Percentiles rank a stretch among this genome's conserved stretches.
phyloP scores from a whole-genome alignment of 345 rosid species.

The Camelina hispida region DNA sequence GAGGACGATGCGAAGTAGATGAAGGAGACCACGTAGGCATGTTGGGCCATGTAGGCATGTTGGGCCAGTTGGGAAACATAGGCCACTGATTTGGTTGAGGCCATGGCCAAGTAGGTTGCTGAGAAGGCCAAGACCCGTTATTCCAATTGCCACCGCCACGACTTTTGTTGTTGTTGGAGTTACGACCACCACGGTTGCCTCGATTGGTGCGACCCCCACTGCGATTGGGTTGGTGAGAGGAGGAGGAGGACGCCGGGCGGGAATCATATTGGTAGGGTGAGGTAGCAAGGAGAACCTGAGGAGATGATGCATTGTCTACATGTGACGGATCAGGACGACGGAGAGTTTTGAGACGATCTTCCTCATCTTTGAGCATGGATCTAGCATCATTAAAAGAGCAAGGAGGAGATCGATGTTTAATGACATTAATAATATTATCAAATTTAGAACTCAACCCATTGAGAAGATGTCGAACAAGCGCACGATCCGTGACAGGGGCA shows the following conservation, averaged over 20 bases:
- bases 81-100: neutral
- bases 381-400: neutral
- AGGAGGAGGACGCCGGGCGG: neutral
- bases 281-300: neutral
- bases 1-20: too few species aligned
- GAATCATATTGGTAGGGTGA: neutral
- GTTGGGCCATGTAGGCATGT: neutral
- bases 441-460: neutral
- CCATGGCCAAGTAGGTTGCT: too few species aligned
- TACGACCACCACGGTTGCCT: neutral
- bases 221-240: neutral
- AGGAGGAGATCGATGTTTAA: neutral
- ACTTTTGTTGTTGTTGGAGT: neutral
- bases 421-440: conserved; percentile 5
- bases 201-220: neutral
- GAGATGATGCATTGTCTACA: neutral
- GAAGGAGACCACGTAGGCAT: neutral
- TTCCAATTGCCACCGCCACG: neutral
- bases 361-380: neutral
- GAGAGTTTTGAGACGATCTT: neutral
- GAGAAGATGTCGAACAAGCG: neutral
- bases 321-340: neutral
- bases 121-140: too few species aligned
- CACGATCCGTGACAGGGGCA: neutral
- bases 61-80: neutral